Evolutionary conservation across 805 yeast species (phyloP), one percentile per base, ranked within the genome.

Genomic region (Zygotorulaspora florentina): DNA sequence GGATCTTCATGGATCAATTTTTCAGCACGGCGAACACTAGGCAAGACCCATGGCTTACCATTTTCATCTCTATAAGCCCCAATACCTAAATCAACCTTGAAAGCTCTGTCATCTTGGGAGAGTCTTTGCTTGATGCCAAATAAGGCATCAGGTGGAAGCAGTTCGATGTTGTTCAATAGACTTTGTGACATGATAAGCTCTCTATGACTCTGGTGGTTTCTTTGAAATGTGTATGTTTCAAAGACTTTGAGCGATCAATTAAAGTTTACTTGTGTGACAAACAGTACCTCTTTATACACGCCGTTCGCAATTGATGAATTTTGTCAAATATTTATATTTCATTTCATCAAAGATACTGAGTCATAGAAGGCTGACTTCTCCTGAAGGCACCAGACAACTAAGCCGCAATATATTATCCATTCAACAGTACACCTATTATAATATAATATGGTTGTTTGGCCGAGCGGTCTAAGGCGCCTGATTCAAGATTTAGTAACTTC

Each of bases 61-160:
- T 68, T 56, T 64, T 84, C 81, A 66, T 89, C 96, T 65, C 98
- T 79, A 73, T 91, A 91, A n/a, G 98, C 98, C 50, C 95, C 95
- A 52, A 87, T 85, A 31, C 95, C 93, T 56, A 87, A 72, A 63
- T 89, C 96, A 40, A 88, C 96, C 67, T 88, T 90, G 48, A 70
- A 68, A 2, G 74, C 15, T 47, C 91, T 72, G 2, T 75, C 12
- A 59, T 86, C 95, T 33, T 75, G 72, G 18, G 65, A 58, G 59
- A 69, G 80, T 62, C 91, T 74, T 35, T 83, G 82, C 66, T 84
- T 85, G 53, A 89, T 76, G 7, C 85, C 93, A 58, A 89, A 90
- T 43, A 89, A 75, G 6, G 96, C 89, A 67, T 89, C 97, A 26
- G 91, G 85, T 23, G 96, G 96, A 49, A 85, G 69, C 57, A 75